Evolutionary conservation across 225 moss, liverwort and hornwort genomes (phyloP), one percentile per base, ranked within the genome.

Genomic region (Straminergon stramineum): DNA sequence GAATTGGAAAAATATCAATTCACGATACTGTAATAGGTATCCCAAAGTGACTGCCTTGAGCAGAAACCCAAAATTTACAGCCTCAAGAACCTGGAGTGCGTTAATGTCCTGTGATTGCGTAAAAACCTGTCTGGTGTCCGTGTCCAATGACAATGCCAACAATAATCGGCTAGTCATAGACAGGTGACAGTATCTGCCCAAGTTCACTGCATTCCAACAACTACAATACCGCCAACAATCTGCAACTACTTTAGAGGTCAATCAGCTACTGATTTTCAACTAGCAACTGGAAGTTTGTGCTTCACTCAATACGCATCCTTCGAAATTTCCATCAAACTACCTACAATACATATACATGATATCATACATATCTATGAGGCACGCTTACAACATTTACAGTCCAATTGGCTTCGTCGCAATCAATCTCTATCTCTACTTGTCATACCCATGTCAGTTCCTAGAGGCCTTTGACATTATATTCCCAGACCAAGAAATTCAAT

Each of bases 341-440:
- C 88, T 92, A 91, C 84, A 91, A 87, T 90, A 93, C 91, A 87
- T 92, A 81, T 90, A 94, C 93, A 94, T 63, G 91, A 84, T 80
- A 91, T 32, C 89, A 90, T 77, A 77, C 77, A 77, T 77, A 77
- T 43, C 91, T 82, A 68, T 87, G 89, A 93, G 88, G 94, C 93
- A 91, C 91, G 85, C 92, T 88, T 90, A 88, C 83, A 86, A 89
- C 91, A 94, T 93, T 88, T 94, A 92, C 94, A 94, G 88, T 89
- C 88, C 92, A 90, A 83, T 91, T 87, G 82, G 63, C 77, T 87
- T 85, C 53, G 86, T 90, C 41, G 90, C 85, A 90, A 91, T 92
- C 90, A 84, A 87, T 93, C 79, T 88, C 91, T 90, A 88, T 63
- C 87, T 60, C 89, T 90, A 87, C 75, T 85, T 52, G 60, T 68